A percentile compares a stretch with the other conserved stretches of the same genome.
Evolutionary conservation across 257 asterid genomes (phyloP).

Genomic region (Solanum bulbocastanum): DNA sequence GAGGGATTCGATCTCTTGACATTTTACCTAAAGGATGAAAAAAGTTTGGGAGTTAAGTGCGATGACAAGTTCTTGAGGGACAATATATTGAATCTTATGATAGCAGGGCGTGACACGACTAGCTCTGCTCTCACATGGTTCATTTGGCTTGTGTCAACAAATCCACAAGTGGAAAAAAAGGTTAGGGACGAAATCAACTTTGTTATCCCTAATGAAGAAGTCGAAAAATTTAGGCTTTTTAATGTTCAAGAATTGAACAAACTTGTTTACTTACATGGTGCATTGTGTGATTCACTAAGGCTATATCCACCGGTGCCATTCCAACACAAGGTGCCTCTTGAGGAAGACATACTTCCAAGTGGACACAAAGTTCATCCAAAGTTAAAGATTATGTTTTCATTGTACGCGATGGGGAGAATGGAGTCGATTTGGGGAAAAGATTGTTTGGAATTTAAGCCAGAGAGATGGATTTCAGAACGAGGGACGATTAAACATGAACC

Average conservation of each 20-base stretch:
- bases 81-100: constrained; percentile 38
- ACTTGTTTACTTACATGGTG: constrained; percentile 41
- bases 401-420: constrained; percentile 67
- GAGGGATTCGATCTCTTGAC: constrained; percentile 24
- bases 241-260: constrained; percentile 17
- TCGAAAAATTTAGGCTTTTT: constrained; percentile 13
- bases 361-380: constrained; percentile 37
- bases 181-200: constrained; percentile 31
- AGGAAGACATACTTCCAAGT: constrained; percentile 38
- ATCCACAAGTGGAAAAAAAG: constrained; percentile 22
- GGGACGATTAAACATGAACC: constrained; percentile 41
- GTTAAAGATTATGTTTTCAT: constrained; percentile 32
- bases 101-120: constrained; percentile 53
- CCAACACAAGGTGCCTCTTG: constrained; percentile 45
- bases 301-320: constrained; percentile 58
- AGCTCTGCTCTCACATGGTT: constrained; percentile 61
- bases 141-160: constrained; percentile 42
- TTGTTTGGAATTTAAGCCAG: constrained; percentile 45
- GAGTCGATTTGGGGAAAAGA: constrained; percentile 42
- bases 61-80: constrained; percentile 42
- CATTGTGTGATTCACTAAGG: constrained; percentile 43
- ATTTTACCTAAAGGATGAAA: constrained; percentile 22
- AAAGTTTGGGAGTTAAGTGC: neutral
- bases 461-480: constrained; percentile 42
- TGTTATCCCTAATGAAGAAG: neutral